These are phyloP conservation scores for Verticillium longisporum DNA, from an alignment of 2,329 filamentous ascomycete species.

Conservation along the genomic window DNA sequence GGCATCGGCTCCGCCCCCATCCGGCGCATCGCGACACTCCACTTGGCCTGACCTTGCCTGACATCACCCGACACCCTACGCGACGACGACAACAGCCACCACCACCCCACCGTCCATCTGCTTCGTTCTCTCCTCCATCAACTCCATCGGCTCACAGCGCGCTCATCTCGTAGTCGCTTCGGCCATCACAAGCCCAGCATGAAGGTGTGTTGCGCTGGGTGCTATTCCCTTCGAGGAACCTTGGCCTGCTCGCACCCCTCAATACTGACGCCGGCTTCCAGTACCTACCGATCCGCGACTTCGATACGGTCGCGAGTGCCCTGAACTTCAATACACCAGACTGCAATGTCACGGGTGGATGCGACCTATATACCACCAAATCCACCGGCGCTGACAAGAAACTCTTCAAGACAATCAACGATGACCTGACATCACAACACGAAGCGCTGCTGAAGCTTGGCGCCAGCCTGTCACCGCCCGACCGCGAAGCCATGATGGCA, in stretches of 20 bases:
- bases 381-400: conserved; percentile 95
- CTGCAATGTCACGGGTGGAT: conserved; percentile 85
- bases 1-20: background rate
- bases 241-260: background rate
- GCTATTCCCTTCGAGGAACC: background rate
- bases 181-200: background rate
- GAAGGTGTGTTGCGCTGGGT: background rate
- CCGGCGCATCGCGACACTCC: conserved; percentile 6
- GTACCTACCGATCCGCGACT: conserved; percentile 87
- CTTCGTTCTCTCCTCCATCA: conserved; percentile 4
- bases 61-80: conserved; percentile 8
- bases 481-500: conserved; percentile 61
- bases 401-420: conserved; percentile 90
- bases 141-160: too few species aligned
- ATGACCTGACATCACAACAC: conserved; percentile 85
- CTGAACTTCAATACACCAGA: conserved; percentile 95
- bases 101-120: conserved; percentile 5
- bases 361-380: conserved; percentile 96
- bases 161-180: too few species aligned
- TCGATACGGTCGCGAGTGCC: conserved; percentile 85
- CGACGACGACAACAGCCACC: background rate
- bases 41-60: conserved; percentile 4
- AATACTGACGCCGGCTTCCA: conserved; percentile 27
- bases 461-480: conserved; percentile 78
- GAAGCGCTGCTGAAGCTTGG: conserved; percentile 81